A percentile compares a stretch with the other conserved stretches of the same genome.
These are phyloP conservation scores for Akanthomyces dipterigenus DNA, from an alignment of 2,329 filamentous ascomycete genomes.

Conservation along the genomic window DNA sequence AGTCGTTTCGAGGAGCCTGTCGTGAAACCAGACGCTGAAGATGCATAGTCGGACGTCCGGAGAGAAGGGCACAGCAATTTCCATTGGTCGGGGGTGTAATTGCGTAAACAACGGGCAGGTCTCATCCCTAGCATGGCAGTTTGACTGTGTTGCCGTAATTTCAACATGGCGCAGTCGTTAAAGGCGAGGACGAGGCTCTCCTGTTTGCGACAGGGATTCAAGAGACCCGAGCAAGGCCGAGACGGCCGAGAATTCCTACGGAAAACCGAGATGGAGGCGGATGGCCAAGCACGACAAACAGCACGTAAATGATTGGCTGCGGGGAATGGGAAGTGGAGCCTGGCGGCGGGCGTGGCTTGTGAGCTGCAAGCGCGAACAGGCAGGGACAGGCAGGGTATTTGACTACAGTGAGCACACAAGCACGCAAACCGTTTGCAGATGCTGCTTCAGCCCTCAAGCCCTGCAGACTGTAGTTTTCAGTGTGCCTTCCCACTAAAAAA, in stretches of 20 bases:
- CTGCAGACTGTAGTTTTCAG: neutral
- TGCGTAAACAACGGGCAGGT: too few species aligned
- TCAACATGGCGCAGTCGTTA: too few species aligned
- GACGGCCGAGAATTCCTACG: conserved; percentile 6
- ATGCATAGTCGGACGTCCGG: too few species aligned
- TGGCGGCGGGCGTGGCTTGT: neutral
- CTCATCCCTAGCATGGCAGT: too few species aligned
- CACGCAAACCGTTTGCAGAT: neutral
- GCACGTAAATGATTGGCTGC: conserved; percentile 9
- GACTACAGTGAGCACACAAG: neutral
- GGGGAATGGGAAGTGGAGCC: neutral
- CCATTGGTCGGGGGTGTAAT: too few species aligned
- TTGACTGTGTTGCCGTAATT: too few species aligned
- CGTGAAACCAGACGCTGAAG: too few species aligned
- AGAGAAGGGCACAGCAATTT: too few species aligned
- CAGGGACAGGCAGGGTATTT: neutral
- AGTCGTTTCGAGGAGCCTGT: too few species aligned
- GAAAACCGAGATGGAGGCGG: conserved; percentile 7
- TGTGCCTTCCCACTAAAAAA: neutral
- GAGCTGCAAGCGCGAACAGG: neutral
- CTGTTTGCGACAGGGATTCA: neutral
- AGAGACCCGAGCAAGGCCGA: conserved; percentile 7
- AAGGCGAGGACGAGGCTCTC: too few species aligned
- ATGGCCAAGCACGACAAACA: conserved; percentile 8
- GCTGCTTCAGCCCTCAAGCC: neutral